Evolutionary conservation across 441 rosid genomes (phyloP), one percentile per base, ranked within the genome.

Genomic region (Erysimum pusillum): DNA sequence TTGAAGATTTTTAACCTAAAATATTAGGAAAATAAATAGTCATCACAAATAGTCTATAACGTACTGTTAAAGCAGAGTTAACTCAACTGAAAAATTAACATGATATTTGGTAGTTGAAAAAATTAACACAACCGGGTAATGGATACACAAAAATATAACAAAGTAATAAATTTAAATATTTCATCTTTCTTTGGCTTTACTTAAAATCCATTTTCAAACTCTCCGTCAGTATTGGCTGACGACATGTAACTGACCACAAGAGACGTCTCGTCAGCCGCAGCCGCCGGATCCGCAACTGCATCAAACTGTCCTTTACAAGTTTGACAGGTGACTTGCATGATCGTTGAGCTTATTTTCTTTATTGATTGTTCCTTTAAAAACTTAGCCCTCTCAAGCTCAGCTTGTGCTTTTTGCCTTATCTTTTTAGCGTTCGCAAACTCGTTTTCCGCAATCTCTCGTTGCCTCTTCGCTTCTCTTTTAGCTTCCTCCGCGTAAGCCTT

Each of bases 221-320:
- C 97, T 44, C 91, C 95, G 73, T 92, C 97, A 0, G 95, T 92
- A 53, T 88, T 87, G 12, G 88, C 94, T 10, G 94, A 92, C 18
- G 99, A 94, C 90, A 92, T 82, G 83, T 92, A 94, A 85, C 99
- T 94, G 79, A 88, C 78, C 15, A 86, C 98, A 31, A 93, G 85
- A 4, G 96, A 90, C 17, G 92, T 91, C 81, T 93, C 96, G 14
- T 91, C 94, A 2, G 88, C 85, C 2, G 87, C 71, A 11, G 82
- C 80, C 28, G 61, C 56, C n/a, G 80, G 77, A 44, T 56, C 44
- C 7, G 76, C 58, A 9, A 82, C 74, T 9, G 90, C 78, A 65
- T 85, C 90, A 74, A 91, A 90, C 38, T 85, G 95, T 17, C 83
- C 89, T 83, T 90, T 93, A 78, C 99, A 96, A 61, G 90, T 76